These are phyloP conservation scores for Dioscorea alata DNA, from an alignment of 106 monocot genomes.

Conservation along the genomic window DNA sequence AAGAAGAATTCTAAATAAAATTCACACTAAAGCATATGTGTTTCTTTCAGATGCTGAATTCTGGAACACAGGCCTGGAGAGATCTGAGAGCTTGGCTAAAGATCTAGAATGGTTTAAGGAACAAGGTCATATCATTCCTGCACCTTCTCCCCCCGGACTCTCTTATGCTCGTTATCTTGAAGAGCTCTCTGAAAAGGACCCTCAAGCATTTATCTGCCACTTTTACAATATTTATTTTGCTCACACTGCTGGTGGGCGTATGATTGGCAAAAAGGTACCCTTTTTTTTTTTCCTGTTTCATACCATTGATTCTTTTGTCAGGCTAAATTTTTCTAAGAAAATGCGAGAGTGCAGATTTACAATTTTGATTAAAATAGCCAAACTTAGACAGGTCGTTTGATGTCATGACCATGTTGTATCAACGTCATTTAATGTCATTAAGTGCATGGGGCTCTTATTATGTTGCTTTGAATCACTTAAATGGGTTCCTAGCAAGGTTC, in stretches of 20 bases:
- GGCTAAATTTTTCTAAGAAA: no score
- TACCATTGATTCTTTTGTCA: not conserved
- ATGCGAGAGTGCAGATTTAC: no score
- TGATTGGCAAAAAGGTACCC: conserved; percentile 97
- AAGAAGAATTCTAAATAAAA: no score
- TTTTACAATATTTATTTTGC: conserved; percentile 95
- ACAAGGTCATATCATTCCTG: conserved; percentile 79
- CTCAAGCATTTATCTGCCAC: conserved; percentile 94
- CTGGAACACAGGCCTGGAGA: conserved; percentile 82
- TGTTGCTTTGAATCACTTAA: no score
- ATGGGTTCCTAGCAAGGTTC: no score
- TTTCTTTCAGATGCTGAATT: conserved; percentile 77
- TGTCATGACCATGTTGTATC: no score
- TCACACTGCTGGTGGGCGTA: conserved; percentile 84
- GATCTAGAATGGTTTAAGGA: conserved; percentile 93
- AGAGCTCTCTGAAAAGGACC: conserved; percentile 68
- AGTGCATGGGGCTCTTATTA: no score
- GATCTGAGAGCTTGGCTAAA: conserved; percentile 64
- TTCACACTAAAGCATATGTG: no score
- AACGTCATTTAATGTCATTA: no score
- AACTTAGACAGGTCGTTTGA: no score
- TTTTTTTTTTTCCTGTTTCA: not conserved
- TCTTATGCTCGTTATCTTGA: conserved; percentile 58
- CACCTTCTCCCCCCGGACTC: conserved; percentile 70
- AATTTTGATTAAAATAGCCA: no score